These are phyloP conservation scores for Aspergillus bombycis DNA, from an alignment of 2,329 filamentous ascomycete genomes.

Conservation along the genomic window DNA sequence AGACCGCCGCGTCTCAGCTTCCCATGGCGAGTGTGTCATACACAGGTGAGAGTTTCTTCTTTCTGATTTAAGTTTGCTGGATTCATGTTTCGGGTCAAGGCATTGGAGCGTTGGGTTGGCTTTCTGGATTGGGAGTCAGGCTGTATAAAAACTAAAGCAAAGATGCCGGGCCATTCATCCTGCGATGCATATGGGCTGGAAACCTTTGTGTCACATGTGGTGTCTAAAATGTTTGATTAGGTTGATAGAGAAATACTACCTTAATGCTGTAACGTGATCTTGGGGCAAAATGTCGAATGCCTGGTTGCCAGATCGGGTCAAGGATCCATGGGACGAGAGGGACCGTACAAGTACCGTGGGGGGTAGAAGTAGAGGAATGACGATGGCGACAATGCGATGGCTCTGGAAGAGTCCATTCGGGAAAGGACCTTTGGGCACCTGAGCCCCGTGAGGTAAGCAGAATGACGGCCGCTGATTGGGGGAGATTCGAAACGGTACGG, in stretches of 20 bases:
- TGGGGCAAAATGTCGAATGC: neutral
- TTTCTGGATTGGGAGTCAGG: slow-evolving; percentile 3
- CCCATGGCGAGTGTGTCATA: neutral
- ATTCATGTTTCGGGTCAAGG: slow-evolving; percentile 4
- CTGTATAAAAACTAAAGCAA: neutral
- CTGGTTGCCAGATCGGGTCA: neutral
- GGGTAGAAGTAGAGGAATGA: neutral
- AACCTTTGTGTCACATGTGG: neutral
- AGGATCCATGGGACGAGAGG: neutral
- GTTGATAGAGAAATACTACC: neutral
- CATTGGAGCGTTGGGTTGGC: slow-evolving; percentile 8
- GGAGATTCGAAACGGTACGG: neutral
- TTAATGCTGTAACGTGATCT: neutral
- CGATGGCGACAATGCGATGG: neutral
- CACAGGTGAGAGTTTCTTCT: neutral
- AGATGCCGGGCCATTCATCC: slow-evolving; percentile 7
- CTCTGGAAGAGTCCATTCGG: slow-evolving; percentile 7
- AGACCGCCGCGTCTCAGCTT: neutral
- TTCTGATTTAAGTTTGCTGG: neutral
- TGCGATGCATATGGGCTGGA: slow-evolving; percentile 8
- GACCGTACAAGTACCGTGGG: neutral
- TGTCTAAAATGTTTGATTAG: neutral
- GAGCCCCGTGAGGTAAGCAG: slow-evolving; percentile 4
- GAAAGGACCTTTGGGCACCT: neutral
- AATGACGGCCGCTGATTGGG: slow-evolving; percentile 7